Evolutionary conservation across 2,329 filamentous ascomycete genomes (phyloP).

Genomic region (Colletotrichum spinosum): DNA sequence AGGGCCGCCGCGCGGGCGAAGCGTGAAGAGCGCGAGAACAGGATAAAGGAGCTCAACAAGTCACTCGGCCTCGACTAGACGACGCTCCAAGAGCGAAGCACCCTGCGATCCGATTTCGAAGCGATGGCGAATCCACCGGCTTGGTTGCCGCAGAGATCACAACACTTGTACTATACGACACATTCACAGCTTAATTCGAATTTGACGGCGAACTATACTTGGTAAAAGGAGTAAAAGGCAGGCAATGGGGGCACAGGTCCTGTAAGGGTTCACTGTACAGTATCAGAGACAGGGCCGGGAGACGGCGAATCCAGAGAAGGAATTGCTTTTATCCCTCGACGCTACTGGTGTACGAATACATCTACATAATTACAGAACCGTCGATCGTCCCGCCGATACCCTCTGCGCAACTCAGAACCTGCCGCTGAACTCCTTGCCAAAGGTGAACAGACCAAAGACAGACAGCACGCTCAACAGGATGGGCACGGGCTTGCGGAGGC

Average conservation of each 20-base stretch:
- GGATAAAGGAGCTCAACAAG: slow-evolving; percentile 76
- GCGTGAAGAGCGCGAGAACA: slow-evolving; percentile 75
- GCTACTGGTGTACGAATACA: slow-evolving; percentile 1
- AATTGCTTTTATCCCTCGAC: neutral
- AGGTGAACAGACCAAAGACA: slow-evolving; percentile 81
- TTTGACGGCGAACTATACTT: neutral
- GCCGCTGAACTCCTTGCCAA: slow-evolving; percentile 75
- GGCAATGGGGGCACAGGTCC: neutral
- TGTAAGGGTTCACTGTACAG: slow-evolving; percentile 16
- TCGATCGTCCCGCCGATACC: slow-evolving; percentile 1
- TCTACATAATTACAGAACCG: neutral
- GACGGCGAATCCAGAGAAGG: no score
- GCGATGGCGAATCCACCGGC: no score
- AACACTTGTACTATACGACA: slow-evolving; percentile 11
- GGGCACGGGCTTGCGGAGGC: slow-evolving; percentile 85
- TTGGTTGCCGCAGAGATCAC: neutral
- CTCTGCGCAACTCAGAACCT: slow-evolving; percentile 46
- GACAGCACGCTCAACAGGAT: slow-evolving; percentile 83
- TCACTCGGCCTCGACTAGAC: slow-evolving; percentile 45
- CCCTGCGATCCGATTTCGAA: no score
- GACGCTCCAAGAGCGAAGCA: neutral
- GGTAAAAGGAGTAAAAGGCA: no score
- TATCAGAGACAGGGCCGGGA: neutral
- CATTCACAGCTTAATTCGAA: slow-evolving; percentile 17
- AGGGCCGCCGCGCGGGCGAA: slow-evolving; percentile 75